These are phyloP conservation scores for Lycium ferocissimum DNA, from an alignment of 257 asterid genomes.

Conservation along the genomic window DNA sequence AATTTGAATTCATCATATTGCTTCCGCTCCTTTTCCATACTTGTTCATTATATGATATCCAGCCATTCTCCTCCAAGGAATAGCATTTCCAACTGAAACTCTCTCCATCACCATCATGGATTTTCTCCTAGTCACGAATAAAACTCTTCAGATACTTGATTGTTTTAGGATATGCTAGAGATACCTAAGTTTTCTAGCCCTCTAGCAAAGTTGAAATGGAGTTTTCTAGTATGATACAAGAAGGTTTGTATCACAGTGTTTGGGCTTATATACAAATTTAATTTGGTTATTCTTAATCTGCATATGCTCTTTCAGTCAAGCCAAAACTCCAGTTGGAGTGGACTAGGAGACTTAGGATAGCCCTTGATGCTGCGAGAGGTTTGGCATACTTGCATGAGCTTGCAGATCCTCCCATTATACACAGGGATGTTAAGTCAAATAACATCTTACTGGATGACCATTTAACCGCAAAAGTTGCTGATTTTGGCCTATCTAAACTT, in stretches of 20 bases:
- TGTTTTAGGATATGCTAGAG: neutral
- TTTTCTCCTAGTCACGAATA: neutral
- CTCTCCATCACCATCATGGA: neutral
- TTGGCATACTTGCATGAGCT: constrained; percentile 85
- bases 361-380: constrained; percentile 87
- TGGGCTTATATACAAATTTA: neutral
- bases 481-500: constrained; percentile 87
- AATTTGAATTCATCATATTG: constrained; percentile 8
- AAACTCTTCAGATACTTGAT: neutral
- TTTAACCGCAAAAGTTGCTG: constrained; percentile 83
- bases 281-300: neutral
- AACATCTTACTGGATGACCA: constrained; percentile 73
- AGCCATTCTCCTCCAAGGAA: neutral
- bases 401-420: constrained; percentile 90
- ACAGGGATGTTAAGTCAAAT: constrained; percentile 84
- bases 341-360: constrained; percentile 68
- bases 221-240: constrained; percentile 43
- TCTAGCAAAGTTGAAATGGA: neutral
- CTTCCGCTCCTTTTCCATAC: neutral
- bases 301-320: constrained; percentile 13
- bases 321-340: constrained; percentile 54
- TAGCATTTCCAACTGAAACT: neutral
- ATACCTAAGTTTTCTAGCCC: neutral
- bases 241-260: constrained; percentile 47
- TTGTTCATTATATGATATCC: neutral